phyloP scores from a whole-genome alignment of 257 asterid species.

The Jaltomata sinuosa region DNA sequence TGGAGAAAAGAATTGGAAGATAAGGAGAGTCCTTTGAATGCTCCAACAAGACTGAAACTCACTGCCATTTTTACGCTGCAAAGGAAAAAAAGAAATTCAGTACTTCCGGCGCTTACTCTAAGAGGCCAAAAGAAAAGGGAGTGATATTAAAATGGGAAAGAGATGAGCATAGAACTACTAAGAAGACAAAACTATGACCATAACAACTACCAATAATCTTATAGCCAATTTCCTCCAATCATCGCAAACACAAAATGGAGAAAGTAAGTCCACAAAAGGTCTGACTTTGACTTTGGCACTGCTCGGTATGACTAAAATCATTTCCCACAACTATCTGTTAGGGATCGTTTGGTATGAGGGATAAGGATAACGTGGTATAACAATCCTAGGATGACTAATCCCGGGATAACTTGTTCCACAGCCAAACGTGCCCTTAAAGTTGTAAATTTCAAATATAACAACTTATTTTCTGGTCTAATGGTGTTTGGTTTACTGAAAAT shows the following conservation, averaged over 20 bases:
- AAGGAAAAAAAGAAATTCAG: not conserved
- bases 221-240: not conserved
- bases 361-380: no score
- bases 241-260: not conserved
- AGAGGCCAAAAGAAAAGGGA: not conserved
- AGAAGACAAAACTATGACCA: not conserved
- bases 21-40: constrained; percentile 67
- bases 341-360: no score
- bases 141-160: not conserved
- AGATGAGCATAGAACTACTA: not conserved
- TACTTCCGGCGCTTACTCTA: not conserved
- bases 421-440: no score
- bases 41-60: constrained; percentile 52
- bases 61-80: constrained; percentile 44
- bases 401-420: no score
- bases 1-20: constrained; percentile 42
- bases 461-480: not conserved
- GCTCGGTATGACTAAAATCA: not conserved
- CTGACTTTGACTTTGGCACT: not conserved
- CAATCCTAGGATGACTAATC: no score
- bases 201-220: not conserved
- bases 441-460: not conserved
- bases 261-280: not conserved
- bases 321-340: not conserved
- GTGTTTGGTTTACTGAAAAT: not conserved